Percentiles rank a stretch among this genome's conserved stretches.
These are phyloP conservation scores for Jatropha curcas DNA, from an alignment of 345 rosid genomes.

Conservation along the genomic window DNA sequence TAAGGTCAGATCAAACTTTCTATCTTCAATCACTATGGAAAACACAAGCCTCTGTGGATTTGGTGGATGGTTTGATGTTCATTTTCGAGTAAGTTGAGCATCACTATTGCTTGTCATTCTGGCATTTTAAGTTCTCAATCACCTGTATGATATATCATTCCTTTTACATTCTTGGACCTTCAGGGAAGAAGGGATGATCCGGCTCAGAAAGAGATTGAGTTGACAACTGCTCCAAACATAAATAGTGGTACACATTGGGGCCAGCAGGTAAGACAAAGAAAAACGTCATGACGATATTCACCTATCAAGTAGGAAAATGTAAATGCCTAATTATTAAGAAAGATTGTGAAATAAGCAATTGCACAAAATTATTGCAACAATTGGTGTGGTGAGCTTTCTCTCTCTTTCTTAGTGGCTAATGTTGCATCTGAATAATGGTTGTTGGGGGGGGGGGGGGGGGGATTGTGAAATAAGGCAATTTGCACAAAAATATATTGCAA, in stretches of 20 bases:
- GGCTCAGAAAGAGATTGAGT: conserved; percentile 65
- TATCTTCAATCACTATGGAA: conserved; percentile 47
- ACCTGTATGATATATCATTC: not conserved
- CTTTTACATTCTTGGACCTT: conserved; percentile 13
- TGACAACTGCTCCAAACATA: conserved; percentile 86
- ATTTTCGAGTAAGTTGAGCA: conserved; percentile 70
- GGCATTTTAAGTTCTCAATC: not conserved
- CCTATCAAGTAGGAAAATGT: not conserved
- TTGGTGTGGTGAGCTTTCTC: not conserved
- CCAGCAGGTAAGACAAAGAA: conserved; percentile 63
- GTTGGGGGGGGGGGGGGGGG: too few relatives aligned
- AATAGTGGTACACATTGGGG: conserved; percentile 94
- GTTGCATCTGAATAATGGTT: not conserved
- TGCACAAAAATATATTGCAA: too few relatives aligned
- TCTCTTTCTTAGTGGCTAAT: too few relatives aligned
- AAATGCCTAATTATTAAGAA: not conserved
- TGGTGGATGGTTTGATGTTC: conserved; percentile 98
- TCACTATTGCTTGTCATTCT: not conserved
- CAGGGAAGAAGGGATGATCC: conserved; percentile 86
- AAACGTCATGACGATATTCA: not conserved
- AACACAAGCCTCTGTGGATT: conserved; percentile 69
- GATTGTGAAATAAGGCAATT: too few relatives aligned
- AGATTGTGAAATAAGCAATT: not conserved
- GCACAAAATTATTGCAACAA: not conserved
- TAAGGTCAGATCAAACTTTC: conserved; percentile 61